A percentile compares a stretch with the other conserved stretches of the same genome.
Conservation (phyloP, 805 yeast species). For the Wickerhamomyces hampshirensis region DNA sequence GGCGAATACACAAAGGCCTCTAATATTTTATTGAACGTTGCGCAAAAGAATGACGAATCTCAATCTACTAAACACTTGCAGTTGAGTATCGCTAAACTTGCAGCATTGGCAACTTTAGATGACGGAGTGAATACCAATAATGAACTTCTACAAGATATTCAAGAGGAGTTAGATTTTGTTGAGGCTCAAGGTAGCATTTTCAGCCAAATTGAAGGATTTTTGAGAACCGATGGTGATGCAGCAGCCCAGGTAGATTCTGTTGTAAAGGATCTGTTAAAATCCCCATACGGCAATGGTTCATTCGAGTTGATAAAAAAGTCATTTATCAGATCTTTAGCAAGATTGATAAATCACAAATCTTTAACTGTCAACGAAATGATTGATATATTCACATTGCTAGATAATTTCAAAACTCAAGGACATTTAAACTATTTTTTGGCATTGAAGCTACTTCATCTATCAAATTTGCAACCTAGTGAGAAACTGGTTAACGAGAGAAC, state of each 20-base stretch:
- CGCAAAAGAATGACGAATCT: conserved; percentile 36
- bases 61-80: conserved; percentile 48
- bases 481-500: conserved; percentile 32
- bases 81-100: conserved; percentile 67
- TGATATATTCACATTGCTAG: conserved; percentile 45
- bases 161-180: conserved; percentile 42
- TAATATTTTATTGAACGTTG: conserved; percentile 37
- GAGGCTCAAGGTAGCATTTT: conserved; percentile 43
- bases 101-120: conserved; percentile 40
- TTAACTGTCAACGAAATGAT: conserved; percentile 43
- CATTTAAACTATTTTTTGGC: conserved; percentile 38
- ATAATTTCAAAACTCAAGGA: conserved; percentile 27
- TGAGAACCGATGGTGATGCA: conserved; percentile 28
- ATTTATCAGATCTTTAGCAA: conserved; percentile 22
- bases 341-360: conserved; percentile 34
- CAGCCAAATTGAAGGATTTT: conserved; percentile 24
- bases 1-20: conserved; percentile 49
- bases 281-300: conserved; percentile 15
- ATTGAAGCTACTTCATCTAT: conserved; percentile 43
- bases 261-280: conserved; percentile 21
- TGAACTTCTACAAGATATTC: conserved; percentile 38
- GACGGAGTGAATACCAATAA: conserved; percentile 15
- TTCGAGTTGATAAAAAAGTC: conserved; percentile 20
- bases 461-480: conserved; percentile 22
- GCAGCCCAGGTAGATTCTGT: conserved; percentile 20